Base-by-base conservation (phyloP, 768 basidiomycete species). In the Tylopilus plumbeoviolaceoides region DNA sequence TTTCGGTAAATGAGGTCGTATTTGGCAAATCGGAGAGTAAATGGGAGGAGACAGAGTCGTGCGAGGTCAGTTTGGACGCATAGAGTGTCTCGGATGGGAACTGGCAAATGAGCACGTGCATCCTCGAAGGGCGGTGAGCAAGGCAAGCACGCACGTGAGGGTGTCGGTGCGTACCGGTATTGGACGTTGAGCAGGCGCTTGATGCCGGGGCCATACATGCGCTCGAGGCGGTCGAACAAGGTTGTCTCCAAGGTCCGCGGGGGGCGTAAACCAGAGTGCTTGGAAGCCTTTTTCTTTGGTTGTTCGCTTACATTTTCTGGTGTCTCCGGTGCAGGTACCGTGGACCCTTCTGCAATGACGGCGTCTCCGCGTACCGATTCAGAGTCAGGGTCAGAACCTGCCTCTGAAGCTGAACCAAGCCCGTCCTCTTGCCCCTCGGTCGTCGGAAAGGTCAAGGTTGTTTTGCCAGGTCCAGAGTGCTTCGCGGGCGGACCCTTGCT, bases 61-160 rank as follows among this genome's bases (percentile, higher is more conserved):
- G 83, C 0, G 91, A 87, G 31, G 70, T 77, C 23, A 97, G 75
- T 54, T 81, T 82, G 23, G 81, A 83, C 2, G 75, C 72, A 65
- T 98, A 98, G 23, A 98, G 79, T 1, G 84, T 86, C 56, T 79
- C 76, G 0, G 93, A 95, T 2, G 94, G 94, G 64, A 95, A 97
- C 15, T 77, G 69, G 48, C 91, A 92, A 42, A 98, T 98, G 39
- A 82, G 78, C 2, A 78, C 73, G 65, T 97, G 89, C 94, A 98
- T 97, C 20, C 92, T 93, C 2, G 51, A 9, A 15, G 25, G 45
- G 18, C 5, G 7, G 31, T 51, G 43, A 50, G 40, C 44, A 7
- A n/a, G 40, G 38, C 40, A 18, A 18, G 25, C 8, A 27, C 5
- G 7, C n/a, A 35, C 11, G 23, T 17, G 3, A 43, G 42, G 33